Evolutionary conservation across 2,329 filamentous ascomycete genomes (phyloP).

Genomic region (Sporothrix brasiliensis): DNA sequence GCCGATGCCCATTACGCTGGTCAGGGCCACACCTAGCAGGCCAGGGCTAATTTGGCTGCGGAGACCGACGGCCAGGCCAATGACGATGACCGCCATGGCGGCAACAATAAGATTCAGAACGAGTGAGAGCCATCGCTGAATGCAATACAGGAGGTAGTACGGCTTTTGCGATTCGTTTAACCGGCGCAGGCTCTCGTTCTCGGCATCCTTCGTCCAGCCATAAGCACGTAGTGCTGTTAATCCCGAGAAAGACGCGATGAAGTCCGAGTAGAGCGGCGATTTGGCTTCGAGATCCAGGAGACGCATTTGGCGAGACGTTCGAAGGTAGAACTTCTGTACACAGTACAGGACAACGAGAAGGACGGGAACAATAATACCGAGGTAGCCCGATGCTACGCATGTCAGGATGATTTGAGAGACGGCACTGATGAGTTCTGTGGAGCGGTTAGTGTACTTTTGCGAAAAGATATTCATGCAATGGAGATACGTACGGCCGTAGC

Average conservation of each 20-base stretch:
- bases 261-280: slow-evolving; percentile 50
- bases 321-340: slow-evolving; percentile 55
- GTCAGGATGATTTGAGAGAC: slow-evolving; percentile 52
- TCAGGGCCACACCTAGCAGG: slow-evolving; percentile 42
- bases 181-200: slow-evolving; percentile 50
- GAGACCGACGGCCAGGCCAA: slow-evolving; percentile 44
- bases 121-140: slow-evolving; percentile 58
- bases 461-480: neutral
- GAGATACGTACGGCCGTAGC: slow-evolving; percentile 28
- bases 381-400: slow-evolving; percentile 49
- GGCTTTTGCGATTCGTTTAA: slow-evolving; percentile 59
- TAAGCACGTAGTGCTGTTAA: slow-evolving; percentile 58
- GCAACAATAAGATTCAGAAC: slow-evolving; percentile 47
- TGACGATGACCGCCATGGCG: slow-evolving; percentile 44
- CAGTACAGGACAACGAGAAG: slow-evolving; percentile 47
- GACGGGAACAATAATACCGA: slow-evolving; percentile 50
- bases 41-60: slow-evolving; percentile 41
- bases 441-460: no score
- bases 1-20: slow-evolving; percentile 40
- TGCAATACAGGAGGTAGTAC: slow-evolving; percentile 59
- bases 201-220: slow-evolving; percentile 52
- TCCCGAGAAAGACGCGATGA: slow-evolving; percentile 54
- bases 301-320: slow-evolving; percentile 56
- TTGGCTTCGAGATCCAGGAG: slow-evolving; percentile 58
- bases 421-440: slow-evolving; percentile 35